A percentile compares a stretch with the other conserved stretches of the same genome.
phyloP scores from a whole-genome alignment of 352 stramenopile genomes.

The Synura sp. region DNA sequence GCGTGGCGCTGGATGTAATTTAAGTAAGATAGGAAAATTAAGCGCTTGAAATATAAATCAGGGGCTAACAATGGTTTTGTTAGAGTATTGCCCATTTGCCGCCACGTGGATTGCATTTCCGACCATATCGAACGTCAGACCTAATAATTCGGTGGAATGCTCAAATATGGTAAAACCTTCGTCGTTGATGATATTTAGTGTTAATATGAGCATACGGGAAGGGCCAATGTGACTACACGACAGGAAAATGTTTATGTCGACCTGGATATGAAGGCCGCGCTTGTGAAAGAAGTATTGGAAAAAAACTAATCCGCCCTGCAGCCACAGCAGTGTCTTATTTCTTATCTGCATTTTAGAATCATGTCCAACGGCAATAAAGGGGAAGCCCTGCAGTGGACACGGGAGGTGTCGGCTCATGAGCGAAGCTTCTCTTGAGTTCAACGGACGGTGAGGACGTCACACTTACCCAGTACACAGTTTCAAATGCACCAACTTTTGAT shows the following conservation, averaged over 20 bases:
- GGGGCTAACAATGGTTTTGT: too few relatives aligned
- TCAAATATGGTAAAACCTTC: conserved; percentile 15
- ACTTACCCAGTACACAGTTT: not conserved
- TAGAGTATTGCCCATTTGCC: conserved; percentile 10
- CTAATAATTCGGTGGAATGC: not conserved
- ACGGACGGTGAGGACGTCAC: not conserved
- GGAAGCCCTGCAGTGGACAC: conserved; percentile 31
- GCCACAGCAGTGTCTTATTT: not conserved
- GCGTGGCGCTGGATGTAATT: too few relatives aligned
- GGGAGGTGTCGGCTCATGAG: not conserved
- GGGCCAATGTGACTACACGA: conserved; percentile 1
- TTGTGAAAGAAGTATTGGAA: conserved; percentile 33
- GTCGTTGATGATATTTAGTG: not conserved
- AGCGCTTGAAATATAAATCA: too few relatives aligned
- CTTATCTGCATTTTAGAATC: not conserved
- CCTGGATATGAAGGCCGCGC: conserved; percentile 26
- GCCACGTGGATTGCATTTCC: not conserved
- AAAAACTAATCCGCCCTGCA: not conserved
- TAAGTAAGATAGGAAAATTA: too few relatives aligned
- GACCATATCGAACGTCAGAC: not conserved
- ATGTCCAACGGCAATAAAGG: not conserved
- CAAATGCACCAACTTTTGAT: not conserved
- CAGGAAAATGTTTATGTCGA: not conserved
- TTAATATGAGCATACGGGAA: not conserved
- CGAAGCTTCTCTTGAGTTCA: not conserved